phyloP scores from a whole-genome alignment of 1,284 basidiomycete genomes.

The Polyporus tsugae region DNA sequence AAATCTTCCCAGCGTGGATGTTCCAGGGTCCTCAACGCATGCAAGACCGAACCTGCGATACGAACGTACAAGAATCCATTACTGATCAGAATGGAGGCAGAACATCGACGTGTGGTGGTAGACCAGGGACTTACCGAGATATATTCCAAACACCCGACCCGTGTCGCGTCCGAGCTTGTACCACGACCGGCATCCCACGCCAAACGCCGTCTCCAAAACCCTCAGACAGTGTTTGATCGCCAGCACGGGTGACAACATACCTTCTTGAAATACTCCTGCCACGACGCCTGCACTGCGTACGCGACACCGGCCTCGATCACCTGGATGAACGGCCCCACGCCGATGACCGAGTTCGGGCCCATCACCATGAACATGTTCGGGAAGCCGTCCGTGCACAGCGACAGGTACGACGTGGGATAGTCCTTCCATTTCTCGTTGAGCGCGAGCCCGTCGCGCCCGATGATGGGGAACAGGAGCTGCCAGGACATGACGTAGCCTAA shows the following conservation, averaged over 20 bases:
- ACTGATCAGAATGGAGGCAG: no score
- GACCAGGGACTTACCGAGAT: no score
- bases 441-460: constrained; percentile 57
- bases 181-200: no score
- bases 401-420: constrained; percentile 63
- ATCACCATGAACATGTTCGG: constrained; percentile 66
- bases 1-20: neutral
- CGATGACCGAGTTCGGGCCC: constrained; percentile 64
- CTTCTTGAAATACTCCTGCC: constrained; percentile 16
- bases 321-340: constrained; percentile 59
- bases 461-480: constrained; percentile 57
- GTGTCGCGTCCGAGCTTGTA: no score
- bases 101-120: no score
- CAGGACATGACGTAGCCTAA: constrained; percentile 63
- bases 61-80: no score
- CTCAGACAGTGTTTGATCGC: no score
- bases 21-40: neutral
- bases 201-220: no score
- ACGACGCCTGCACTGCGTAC: constrained; percentile 54
- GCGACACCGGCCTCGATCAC: constrained; percentile 63
- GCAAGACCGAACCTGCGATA: neutral
- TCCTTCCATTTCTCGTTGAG: constrained; percentile 60
- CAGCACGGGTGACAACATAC: neutral
- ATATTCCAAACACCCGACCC: no score
- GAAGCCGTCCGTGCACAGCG: constrained; percentile 63